A percentile compares a stretch with the other conserved stretches of the same genome.
Evolutionary conservation across 352 stramenopile genomes (phyloP).

Genomic region (Phytophthora pluvialis): DNA sequence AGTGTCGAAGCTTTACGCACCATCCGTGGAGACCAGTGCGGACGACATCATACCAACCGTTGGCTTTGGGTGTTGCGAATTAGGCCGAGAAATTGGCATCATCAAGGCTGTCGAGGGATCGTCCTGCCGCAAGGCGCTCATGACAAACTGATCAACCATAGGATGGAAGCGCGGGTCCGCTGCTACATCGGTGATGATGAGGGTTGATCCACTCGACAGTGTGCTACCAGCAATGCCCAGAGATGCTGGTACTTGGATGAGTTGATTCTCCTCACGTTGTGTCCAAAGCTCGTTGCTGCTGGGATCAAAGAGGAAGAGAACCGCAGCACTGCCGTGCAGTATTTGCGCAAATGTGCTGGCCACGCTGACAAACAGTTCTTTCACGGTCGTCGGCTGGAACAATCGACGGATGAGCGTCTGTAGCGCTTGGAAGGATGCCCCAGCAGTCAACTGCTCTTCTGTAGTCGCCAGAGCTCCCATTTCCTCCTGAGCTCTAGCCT

Average conservation of each 20-base stretch:
- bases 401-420: constrained; percentile 60
- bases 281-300: constrained; percentile 74
- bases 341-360: constrained; percentile 47
- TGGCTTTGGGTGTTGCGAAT: constrained; percentile 16
- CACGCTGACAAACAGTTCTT: constrained; percentile 57
- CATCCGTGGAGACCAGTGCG: constrained; percentile 49
- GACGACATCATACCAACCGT: constrained; percentile 50
- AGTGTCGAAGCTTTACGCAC: constrained; percentile 19
- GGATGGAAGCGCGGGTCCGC: constrained; percentile 64
- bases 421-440: constrained; percentile 38
- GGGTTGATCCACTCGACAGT: constrained; percentile 41
- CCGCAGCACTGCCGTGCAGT: constrained; percentile 45
- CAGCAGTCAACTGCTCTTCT: constrained; percentile 35
- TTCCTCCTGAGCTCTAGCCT: constrained; percentile 19
- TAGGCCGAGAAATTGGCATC: constrained; percentile 13
- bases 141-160: constrained; percentile 66
- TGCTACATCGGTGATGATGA: constrained; percentile 49
- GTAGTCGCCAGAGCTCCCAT: constrained; percentile 18
- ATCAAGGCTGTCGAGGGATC: constrained; percentile 16
- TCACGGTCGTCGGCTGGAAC: constrained; percentile 34
- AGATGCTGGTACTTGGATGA: constrained; percentile 57
- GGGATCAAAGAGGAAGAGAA: constrained; percentile 71
- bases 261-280: constrained; percentile 49
- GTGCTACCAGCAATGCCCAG: constrained; percentile 64
- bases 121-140: constrained; percentile 31